A percentile compares a stretch with the other conserved stretches of the same genome.
These are phyloP conservation scores for Avena eriantha DNA, from an alignment of 176 grass and related monocot genomes.

Conservation along the genomic window DNA sequence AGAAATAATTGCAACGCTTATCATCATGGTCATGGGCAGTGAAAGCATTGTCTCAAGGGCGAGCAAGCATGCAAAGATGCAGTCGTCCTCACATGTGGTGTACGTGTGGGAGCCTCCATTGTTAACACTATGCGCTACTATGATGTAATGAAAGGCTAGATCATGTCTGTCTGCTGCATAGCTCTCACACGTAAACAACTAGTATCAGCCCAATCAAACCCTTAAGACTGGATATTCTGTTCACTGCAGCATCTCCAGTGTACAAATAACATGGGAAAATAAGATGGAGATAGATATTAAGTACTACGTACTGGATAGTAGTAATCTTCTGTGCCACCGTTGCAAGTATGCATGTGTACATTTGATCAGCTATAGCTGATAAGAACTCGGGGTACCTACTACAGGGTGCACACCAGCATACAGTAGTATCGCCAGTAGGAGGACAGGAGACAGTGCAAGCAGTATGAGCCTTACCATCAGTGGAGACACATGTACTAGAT, in stretches of 20 bases:
- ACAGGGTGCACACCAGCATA: conserved; percentile 32
- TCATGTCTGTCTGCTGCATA: conserved; percentile 7
- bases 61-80: conserved; percentile 27
- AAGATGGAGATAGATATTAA: background rate
- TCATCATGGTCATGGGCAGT: conserved; percentile 31
- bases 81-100: conserved; percentile 52
- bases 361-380: background rate
- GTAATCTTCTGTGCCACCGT: background rate
- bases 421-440: background rate
- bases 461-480: conserved; percentile 37
- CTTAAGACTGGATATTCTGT: conserved; percentile 9
- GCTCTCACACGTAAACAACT: conserved; percentile 26
- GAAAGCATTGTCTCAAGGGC: conserved; percentile 43
- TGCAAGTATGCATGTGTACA: background rate
- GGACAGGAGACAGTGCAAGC: conserved; percentile 13
- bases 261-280: background rate
- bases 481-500: conserved; percentile 22
- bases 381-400: background rate
- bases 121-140: background rate
- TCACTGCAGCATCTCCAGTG: conserved; percentile 9
- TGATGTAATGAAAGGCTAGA: background rate
- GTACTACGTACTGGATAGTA: too few relatives aligned
- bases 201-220: conserved; percentile 9
- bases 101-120: conserved; percentile 37
- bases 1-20: conserved; percentile 40